Evolutionary conservation across 2,329 filamentous ascomycete species (phyloP).

Genomic region (Ustilaginoidea virens): DNA sequence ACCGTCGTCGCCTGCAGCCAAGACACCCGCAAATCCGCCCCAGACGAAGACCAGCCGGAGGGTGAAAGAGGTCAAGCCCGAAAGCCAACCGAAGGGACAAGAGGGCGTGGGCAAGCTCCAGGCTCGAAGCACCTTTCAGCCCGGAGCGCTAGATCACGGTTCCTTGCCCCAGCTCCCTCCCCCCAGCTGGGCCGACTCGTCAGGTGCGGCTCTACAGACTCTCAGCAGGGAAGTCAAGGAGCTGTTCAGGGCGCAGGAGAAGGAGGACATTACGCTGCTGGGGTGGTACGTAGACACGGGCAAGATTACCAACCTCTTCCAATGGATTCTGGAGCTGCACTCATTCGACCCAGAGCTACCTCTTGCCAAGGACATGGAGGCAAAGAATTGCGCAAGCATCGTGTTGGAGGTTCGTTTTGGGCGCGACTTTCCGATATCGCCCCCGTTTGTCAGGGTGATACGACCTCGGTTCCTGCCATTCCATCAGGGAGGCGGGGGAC

Average conservation of each 20-base stretch:
- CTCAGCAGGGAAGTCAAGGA: slow-evolving; percentile 38
- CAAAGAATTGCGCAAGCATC: slow-evolving; percentile 44
- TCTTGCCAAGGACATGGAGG: slow-evolving; percentile 60
- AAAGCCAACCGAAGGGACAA: neutral
- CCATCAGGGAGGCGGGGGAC: slow-evolving; percentile 59
- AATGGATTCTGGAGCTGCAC: slow-evolving; percentile 85
- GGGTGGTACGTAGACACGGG: slow-evolving; percentile 70
- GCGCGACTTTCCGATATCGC: slow-evolving; percentile 57
- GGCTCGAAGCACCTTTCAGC: slow-evolving; percentile 33
- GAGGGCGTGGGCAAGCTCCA: neutral
- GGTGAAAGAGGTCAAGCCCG: neutral
- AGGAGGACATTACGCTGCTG: slow-evolving; percentile 45
- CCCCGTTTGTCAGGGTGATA: slow-evolving; percentile 74
- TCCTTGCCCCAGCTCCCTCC: slow-evolving; percentile 45
- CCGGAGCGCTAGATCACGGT: slow-evolving; percentile 47
- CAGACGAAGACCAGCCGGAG: no score
- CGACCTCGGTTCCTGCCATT: slow-evolving; percentile 67
- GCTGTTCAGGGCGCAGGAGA: slow-evolving; percentile 48
- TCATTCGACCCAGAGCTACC: slow-evolving; percentile 58
- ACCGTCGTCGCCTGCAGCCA: no score
- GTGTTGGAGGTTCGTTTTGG: slow-evolving; percentile 75
- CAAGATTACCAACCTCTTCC: slow-evolving; percentile 60
- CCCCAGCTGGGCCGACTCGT: slow-evolving; percentile 15
- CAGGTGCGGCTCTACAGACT: slow-evolving; percentile 10
- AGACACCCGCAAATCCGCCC: no score